Conservation (phyloP, 2,329 filamentous ascomycete species). For the Claviceps sp. region DNA sequence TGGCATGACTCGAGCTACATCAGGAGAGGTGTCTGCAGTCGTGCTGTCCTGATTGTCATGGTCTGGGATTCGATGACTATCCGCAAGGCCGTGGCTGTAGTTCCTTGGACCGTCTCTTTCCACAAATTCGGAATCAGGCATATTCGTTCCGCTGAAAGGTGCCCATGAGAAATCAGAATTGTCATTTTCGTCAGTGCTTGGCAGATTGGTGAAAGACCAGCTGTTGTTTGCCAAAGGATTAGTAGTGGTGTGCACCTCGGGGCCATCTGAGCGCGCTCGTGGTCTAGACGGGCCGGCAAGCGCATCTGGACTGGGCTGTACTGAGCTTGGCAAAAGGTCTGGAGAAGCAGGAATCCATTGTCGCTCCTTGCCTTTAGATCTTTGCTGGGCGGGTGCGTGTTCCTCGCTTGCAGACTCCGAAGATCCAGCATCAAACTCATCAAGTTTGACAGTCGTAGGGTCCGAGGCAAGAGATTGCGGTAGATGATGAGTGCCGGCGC, state of each 20-base stretch:
- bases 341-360: conserved; percentile 6
- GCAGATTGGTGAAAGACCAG: conserved; percentile 41
- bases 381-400: not conserved
- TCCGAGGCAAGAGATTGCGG: not conserved
- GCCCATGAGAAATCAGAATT: conserved; percentile 2
- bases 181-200: conserved; percentile 11
- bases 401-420: not conserved
- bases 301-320: conserved; percentile 5
- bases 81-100: not conserved
- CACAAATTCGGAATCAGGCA: not conserved
- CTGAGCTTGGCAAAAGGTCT: conserved; percentile 5
- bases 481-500: not conserved
- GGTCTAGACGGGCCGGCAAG: conserved; percentile 24
- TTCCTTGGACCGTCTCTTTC: not conserved
- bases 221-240: conserved; percentile 46
- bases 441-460: not conserved
- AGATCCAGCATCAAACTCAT: not conserved
- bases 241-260: conserved; percentile 26
- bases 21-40: conserved; percentile 3
- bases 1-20: conserved; percentile 4
- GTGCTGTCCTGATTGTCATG: conserved; percentile 2
- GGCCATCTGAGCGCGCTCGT: conserved; percentile 45
- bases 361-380: conserved; percentile 16
- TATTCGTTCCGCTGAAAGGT: not conserved
- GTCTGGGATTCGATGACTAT: not conserved